These are phyloP conservation scores for Elsinoe fawcettii DNA, from an alignment of 2,329 filamentous ascomycete genomes.

Conservation along the genomic window DNA sequence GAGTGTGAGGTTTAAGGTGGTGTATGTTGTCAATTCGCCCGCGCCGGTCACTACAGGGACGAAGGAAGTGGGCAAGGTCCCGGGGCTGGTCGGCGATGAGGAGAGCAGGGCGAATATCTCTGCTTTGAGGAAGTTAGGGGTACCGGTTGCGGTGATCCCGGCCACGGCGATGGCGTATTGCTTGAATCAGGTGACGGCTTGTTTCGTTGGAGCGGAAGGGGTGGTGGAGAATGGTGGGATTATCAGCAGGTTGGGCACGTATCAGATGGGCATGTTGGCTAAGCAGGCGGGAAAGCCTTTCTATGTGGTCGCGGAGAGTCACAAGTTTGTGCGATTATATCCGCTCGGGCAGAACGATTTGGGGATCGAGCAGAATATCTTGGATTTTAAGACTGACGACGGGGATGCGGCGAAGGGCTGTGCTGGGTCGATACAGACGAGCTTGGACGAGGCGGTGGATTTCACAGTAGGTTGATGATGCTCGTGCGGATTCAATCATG, in stretches of 20 bases:
- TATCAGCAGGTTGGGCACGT: constrained; percentile 77
- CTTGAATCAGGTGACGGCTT: constrained; percentile 63
- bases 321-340: constrained; percentile 90
- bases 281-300: constrained; percentile 66
- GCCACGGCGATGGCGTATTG: constrained; percentile 71
- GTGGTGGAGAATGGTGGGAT: constrained; percentile 92
- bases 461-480: constrained; percentile 50
- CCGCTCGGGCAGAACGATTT: constrained; percentile 75
- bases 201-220: constrained; percentile 65
- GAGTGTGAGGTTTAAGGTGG: constrained; percentile 68
- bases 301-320: constrained; percentile 87
- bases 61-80: constrained; percentile 23
- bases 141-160: constrained; percentile 75
- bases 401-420: constrained; percentile 19
- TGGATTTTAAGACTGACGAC: constrained; percentile 59
- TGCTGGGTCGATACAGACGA: not conserved
- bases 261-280: constrained; percentile 77
- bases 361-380: constrained; percentile 68
- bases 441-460: constrained; percentile 52
- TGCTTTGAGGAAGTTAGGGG: constrained; percentile 61
- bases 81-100: constrained; percentile 37
- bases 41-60: constrained; percentile 5
- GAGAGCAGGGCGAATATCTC: constrained; percentile 67
- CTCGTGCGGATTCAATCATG: constrained; percentile 7
- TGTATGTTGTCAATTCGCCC: constrained; percentile 51